phyloP scores from a whole-genome alignment of 2,329 filamentous ascomycete species.

The Penicillium palitans region DNA sequence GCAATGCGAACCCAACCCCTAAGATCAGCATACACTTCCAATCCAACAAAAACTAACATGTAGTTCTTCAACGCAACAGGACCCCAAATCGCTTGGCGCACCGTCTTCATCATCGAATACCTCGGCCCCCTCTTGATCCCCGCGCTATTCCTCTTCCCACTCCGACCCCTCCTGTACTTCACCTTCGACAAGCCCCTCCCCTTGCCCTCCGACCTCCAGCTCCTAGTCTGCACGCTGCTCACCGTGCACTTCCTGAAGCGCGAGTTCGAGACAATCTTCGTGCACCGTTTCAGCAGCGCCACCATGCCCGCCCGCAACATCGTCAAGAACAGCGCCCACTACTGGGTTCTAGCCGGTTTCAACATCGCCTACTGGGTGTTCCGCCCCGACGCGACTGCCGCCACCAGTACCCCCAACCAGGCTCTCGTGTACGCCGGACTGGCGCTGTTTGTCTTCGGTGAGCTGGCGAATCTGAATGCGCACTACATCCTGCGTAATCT shows the following conservation, averaged over 20 bases:
- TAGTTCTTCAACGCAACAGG: conserved; percentile 53
- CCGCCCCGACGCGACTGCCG: conserved; percentile 68
- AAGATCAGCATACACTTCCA: background rate
- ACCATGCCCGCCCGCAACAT: conserved; percentile 93
- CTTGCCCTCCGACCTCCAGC: conserved; percentile 65
- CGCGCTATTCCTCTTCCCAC: conserved; percentile 65
- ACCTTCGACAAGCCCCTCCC: conserved; percentile 49
- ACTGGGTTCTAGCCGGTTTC: conserved; percentile 82
- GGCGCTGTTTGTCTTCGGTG: conserved; percentile 72
- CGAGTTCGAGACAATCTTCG: conserved; percentile 88
- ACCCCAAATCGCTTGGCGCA: conserved; percentile 85
- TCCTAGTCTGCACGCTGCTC: conserved; percentile 71
- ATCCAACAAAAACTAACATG: conserved; percentile 22
- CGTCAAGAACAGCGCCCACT: conserved; percentile 92
- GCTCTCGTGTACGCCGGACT: conserved; percentile 66
- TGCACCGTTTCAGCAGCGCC: conserved; percentile 91
- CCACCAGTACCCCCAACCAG: conserved; percentile 51
- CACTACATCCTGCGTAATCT: conserved; percentile 78
- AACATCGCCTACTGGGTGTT: conserved; percentile 86
- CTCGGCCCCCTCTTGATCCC: conserved; percentile 88
- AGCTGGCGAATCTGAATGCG: conserved; percentile 76
- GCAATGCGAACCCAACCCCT: background rate
- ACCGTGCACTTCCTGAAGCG: conserved; percentile 88
- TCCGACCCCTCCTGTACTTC: conserved; percentile 72
- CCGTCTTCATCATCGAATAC: conserved; percentile 95